A percentile compares a stretch with the other conserved stretches of the same genome.
phyloP scores from a whole-genome alignment of 192 early-diverging fungal species.

The Coemansia sp. region DNA sequence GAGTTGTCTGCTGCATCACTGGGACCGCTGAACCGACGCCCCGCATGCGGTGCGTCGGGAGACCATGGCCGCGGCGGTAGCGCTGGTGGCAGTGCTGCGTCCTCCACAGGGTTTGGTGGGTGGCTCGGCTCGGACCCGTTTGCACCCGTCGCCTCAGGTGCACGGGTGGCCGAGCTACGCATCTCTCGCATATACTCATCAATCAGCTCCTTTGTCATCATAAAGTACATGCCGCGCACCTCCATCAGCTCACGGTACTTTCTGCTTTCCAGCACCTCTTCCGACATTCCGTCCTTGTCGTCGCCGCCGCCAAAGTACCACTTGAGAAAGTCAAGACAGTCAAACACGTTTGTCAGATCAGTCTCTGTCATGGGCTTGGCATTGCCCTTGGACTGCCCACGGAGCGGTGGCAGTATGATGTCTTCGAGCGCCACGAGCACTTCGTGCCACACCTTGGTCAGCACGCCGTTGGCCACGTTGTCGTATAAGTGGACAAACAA shows the following conservation, averaged over 20 bases:
- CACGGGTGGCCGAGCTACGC: constrained; percentile 25
- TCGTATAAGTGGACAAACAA: constrained; percentile 68
- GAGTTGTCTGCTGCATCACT: constrained; percentile 22
- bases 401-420: constrained; percentile 71
- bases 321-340: constrained; percentile 73
- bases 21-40: constrained; percentile 14
- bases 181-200: constrained; percentile 59
- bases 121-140: background rate
- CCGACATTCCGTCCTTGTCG: constrained; percentile 63
- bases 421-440: constrained; percentile 67
- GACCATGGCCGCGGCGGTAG: constrained; percentile 12
- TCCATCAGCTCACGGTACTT: constrained; percentile 67
- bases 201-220: constrained; percentile 65
- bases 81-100: background rate
- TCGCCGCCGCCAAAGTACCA: constrained; percentile 71
- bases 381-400: constrained; percentile 55
- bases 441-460: constrained; percentile 72
- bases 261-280: constrained; percentile 62
- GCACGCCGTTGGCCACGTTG: constrained; percentile 64
- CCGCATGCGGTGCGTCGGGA: background rate
- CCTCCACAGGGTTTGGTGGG: too few species aligned
- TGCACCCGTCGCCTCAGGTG: background rate
- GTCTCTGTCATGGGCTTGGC: constrained; percentile 64
- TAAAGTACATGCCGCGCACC: constrained; percentile 67
- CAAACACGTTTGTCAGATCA: constrained; percentile 67